A percentile compares a stretch with the other conserved stretches of the same genome.
Conservation (phyloP, 2,329 filamentous ascomycete genomes). For the Microdochium trichocladiopsis region DNA sequence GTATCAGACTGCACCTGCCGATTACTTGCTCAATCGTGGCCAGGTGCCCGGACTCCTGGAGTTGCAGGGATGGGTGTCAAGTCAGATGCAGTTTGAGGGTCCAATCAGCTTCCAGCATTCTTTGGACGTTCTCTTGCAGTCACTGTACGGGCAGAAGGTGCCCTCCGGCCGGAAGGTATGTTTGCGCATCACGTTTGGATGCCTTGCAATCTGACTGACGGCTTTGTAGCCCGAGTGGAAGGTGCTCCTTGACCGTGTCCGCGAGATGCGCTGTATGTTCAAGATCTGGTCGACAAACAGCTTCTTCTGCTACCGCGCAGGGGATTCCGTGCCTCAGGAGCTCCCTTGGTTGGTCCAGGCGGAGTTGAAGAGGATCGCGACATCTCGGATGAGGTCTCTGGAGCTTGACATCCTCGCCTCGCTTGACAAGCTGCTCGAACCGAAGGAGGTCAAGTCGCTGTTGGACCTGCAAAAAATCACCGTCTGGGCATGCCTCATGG, state of each 20-base stretch:
- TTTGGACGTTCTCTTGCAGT: slow-evolving; percentile 1
- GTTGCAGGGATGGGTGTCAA: slow-evolving; percentile 5
- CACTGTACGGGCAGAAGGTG: not conserved
- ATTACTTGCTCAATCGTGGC: not conserved
- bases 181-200: not conserved
- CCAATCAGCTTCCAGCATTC: slow-evolving; percentile 23
- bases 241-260: not conserved
- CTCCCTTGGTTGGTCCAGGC: slow-evolving; percentile 24
- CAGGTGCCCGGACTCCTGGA: not conserved
- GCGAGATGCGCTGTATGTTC: not conserved
- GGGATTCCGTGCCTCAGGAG: slow-evolving; percentile 18
- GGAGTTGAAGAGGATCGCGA: slow-evolving; percentile 15
- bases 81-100: slow-evolving; percentile 29
- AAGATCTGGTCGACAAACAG: not conserved
- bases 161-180: slow-evolving; percentile 1
- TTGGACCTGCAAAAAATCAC: slow-evolving; percentile 20
- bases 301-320: not conserved
- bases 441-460: slow-evolving; percentile 15
- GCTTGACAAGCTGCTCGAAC: slow-evolving; percentile 9
- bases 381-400: slow-evolving; percentile 15
- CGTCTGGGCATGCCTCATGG: slow-evolving; percentile 42
- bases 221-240: not conserved
- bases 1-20: not conserved
- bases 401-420: slow-evolving; percentile 14
- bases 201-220: not conserved